Conservation (phyloP, 164 flowering plant species). For the Chimonanthus praecox region DNA sequence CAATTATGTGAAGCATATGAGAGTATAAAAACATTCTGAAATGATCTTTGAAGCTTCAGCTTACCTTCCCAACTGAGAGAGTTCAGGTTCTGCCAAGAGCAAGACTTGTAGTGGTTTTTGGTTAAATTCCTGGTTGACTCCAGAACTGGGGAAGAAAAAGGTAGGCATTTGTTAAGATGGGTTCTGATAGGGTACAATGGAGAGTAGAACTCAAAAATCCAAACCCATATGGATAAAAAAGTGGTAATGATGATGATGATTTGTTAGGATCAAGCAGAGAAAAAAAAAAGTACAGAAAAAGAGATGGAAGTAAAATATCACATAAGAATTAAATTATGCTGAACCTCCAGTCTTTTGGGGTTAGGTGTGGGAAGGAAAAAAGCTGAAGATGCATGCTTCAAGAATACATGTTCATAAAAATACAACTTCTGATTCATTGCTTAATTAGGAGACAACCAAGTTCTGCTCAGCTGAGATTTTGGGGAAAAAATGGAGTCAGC, state of each 20-base stretch:
- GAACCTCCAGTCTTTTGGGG: too few relatives aligned
- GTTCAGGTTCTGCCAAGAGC: constrained; percentile 27
- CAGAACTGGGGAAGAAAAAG: not conserved
- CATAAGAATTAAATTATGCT: too few relatives aligned
- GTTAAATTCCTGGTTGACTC: constrained; percentile 13
- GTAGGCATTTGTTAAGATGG: not conserved
- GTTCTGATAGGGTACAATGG: too few relatives aligned
- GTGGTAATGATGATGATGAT: too few relatives aligned
- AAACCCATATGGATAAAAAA: too few relatives aligned
- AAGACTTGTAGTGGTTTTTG: constrained; percentile 21
- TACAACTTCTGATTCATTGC: too few relatives aligned
- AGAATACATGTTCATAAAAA: not conserved
- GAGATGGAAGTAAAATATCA: too few relatives aligned
- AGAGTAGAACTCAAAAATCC: too few relatives aligned
- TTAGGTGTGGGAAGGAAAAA: not conserved
- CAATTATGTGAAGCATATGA: not conserved
- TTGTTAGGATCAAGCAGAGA: too few relatives aligned
- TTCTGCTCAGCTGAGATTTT: not conserved
- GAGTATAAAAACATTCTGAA: not conserved
- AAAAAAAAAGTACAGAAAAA: too few relatives aligned
- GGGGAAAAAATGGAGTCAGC: not conserved
- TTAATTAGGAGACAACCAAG: not conserved
- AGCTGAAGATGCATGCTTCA: not conserved
- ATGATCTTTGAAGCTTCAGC: not conserved
- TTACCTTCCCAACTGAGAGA: constrained; percentile 31